These are phyloP conservation scores for Rhododendron williamsianum DNA, from an alignment of 148 eudicot genomes.

Conservation along the genomic window DNA sequence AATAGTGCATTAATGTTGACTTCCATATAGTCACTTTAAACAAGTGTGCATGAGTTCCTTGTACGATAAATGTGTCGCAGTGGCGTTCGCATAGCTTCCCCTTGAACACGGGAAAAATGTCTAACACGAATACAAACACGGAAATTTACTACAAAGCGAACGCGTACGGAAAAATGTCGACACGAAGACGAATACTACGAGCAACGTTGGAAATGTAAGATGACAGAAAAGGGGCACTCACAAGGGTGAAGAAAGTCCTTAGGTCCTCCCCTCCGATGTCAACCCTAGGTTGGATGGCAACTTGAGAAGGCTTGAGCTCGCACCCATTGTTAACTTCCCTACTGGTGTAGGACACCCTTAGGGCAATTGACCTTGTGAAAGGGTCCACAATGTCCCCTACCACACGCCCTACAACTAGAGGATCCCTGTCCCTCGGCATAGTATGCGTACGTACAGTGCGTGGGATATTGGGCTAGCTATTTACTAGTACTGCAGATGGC, in stretches of 20 bases:
- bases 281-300: constrained; percentile 67
- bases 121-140: too few relatives aligned
- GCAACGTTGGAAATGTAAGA: neutral
- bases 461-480: too few relatives aligned
- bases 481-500: neutral
- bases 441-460: too few relatives aligned
- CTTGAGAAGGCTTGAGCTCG: constrained; percentile 74
- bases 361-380: constrained; percentile 37
- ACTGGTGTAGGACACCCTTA: constrained; percentile 35
- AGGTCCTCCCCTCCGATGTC: constrained; percentile 75
- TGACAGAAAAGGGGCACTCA: constrained; percentile 12
- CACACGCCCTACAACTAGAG: constrained; percentile 67
- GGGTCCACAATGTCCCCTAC: constrained; percentile 80
- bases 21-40: too few relatives aligned
- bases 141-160: too few relatives aligned
- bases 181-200: neutral
- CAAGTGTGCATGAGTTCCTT: too few relatives aligned
- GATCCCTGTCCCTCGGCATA: constrained; percentile 46
- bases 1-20: too few relatives aligned
- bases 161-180: neutral
- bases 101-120: too few relatives aligned
- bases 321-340: constrained; percentile 48
- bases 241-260: constrained; percentile 75
- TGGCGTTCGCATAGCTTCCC: too few relatives aligned
- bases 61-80: too few relatives aligned